A percentile compares a stretch with the other conserved stretches of the same genome.
phyloP scores from a whole-genome alignment of 129 eudicot species.

The Silybum marianum region DNA sequence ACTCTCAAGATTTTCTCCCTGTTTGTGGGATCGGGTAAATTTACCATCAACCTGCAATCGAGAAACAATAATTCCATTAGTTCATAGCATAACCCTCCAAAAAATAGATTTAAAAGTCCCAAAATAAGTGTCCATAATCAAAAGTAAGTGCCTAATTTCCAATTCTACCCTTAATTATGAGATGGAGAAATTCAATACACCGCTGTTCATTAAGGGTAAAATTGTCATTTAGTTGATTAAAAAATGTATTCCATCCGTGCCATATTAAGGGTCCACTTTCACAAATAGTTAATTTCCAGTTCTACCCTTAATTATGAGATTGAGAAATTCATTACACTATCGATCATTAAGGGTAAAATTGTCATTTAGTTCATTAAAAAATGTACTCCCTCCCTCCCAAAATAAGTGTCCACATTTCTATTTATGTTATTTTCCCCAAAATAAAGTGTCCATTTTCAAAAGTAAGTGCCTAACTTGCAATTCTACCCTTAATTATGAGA shows the following conservation, averaged over 20 bases:
- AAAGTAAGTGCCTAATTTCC: background rate
- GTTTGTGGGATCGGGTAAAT: conserved; percentile 77
- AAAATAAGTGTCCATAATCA: background rate
- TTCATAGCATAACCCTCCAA: background rate
- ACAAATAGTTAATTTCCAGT: background rate
- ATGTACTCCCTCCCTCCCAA: background rate
- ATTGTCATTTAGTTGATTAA: background rate
- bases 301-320: background rate
- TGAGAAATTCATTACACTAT: background rate
- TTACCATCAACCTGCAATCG: conserved; percentile 79
- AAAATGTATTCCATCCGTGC: background rate
- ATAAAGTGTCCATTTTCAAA: background rate
- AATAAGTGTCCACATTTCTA: background rate
- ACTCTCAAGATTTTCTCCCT: conserved; percentile 81
- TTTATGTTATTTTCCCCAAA: background rate
- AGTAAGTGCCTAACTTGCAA: background rate
- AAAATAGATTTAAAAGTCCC: background rate
- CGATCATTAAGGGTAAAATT: background rate
- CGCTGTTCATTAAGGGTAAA: background rate
- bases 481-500: background rate
- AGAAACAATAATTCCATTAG: background rate
- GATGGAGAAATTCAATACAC: background rate
- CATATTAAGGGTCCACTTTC: background rate
- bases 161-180: background rate
- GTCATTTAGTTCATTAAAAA: background rate